These are phyloP conservation scores for Kuraishia piskuri DNA, from an alignment of 805 yeast genomes.

Conservation along the genomic window DNA sequence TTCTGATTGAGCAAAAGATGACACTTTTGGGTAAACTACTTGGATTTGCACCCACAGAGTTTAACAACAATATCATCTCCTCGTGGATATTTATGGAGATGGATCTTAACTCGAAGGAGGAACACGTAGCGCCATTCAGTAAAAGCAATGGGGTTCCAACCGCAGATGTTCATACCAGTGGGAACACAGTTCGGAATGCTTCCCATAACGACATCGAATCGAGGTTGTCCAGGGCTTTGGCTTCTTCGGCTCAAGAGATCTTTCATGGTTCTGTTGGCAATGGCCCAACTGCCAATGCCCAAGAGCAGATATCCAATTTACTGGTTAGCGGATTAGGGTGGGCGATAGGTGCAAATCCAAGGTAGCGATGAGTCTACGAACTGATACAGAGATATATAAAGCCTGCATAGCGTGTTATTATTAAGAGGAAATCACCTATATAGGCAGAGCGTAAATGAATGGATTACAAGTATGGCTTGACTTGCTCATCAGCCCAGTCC, in stretches of 20 bases:
- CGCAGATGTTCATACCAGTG: too few species aligned
- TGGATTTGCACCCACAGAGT: conserved; percentile 42
- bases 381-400: too few species aligned
- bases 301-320: conserved; percentile 26
- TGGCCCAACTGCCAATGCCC: neutral
- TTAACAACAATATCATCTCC: conserved; percentile 44
- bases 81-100: conserved; percentile 53
- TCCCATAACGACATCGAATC: conserved; percentile 8
- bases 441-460: too few species aligned
- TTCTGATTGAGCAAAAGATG: conserved; percentile 39
- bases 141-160: neutral
- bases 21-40: conserved; percentile 45
- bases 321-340: conserved; percentile 41
- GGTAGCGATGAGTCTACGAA: neutral
- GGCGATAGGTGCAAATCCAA: conserved; percentile 36
- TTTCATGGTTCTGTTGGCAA: conserved; percentile 18
- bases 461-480: neutral
- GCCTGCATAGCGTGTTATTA: too few species aligned
- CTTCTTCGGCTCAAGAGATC: conserved; percentile 13
- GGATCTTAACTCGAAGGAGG: conserved; percentile 23
- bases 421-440: too few species aligned
- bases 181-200: neutral
- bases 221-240: conserved; percentile 14
- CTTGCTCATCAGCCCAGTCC: neutral
- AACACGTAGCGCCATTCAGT: conserved; percentile 15